Conservation (phyloP, 108 stramenopile species). For the Nitzschia putrida region DNA sequence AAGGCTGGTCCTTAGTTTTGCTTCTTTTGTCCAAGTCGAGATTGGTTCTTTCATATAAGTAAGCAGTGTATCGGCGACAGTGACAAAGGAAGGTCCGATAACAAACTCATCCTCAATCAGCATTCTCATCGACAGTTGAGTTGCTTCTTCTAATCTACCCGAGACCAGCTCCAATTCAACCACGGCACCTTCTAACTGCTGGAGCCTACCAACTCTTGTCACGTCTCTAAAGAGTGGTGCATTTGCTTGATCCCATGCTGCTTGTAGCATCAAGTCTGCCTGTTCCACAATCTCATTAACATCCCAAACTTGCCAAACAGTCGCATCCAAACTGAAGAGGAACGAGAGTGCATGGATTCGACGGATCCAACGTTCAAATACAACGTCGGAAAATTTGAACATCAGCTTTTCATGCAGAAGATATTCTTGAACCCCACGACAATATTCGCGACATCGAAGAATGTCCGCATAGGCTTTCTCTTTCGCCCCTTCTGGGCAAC, state of each 20-base stretch:
- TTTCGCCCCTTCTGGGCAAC: constrained; percentile 35
- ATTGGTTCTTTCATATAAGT: constrained; percentile 12
- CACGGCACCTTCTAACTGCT: constrained; percentile 53
- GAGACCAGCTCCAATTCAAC: constrained; percentile 30
- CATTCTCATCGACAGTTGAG: constrained; percentile 56
- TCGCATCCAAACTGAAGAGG: constrained; percentile 37
- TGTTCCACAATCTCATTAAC: constrained; percentile 48
- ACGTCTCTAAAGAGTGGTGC: constrained; percentile 49
- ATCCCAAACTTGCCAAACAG: constrained; percentile 46
- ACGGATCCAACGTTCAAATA: constrained; percentile 47
- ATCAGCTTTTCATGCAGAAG: constrained; percentile 37
- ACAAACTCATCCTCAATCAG: constrained; percentile 66
- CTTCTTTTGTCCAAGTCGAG: constrained; percentile 9
- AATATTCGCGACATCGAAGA: constrained; percentile 17
- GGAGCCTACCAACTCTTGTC: constrained; percentile 45
- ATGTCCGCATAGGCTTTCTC: constrained; percentile 39
- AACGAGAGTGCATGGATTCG: constrained; percentile 46
- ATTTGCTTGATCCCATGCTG: constrained; percentile 38
- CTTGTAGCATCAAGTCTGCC: constrained; percentile 37
- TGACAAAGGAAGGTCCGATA: constrained; percentile 37
- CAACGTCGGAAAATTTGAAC: constrained; percentile 35
- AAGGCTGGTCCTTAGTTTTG: constrained; percentile 8
- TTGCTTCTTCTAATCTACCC: constrained; percentile 39
- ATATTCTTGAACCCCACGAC: constrained; percentile 48
- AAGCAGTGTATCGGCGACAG: constrained; percentile 28